Conservation (phyloP, 1,139 yeast species). For the Pichia sp. region DNA sequence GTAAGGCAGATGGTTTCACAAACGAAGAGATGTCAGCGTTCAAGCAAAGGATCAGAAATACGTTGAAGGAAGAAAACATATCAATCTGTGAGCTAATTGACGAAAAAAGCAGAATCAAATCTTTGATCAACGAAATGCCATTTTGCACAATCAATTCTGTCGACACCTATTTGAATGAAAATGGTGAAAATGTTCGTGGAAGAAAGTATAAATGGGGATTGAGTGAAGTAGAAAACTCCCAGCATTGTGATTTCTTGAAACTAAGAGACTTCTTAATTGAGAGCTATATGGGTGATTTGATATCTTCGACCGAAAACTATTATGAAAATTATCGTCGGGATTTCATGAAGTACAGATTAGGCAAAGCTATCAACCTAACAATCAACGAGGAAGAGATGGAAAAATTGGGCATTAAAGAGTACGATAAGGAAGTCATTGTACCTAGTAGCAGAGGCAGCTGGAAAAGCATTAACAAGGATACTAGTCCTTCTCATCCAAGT, state of each 20-base stretch:
- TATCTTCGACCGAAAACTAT: conserved; percentile 51
- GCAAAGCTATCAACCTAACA: conserved; percentile 30
- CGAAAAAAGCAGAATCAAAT: conserved; percentile 31
- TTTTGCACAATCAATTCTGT: conserved; percentile 58
- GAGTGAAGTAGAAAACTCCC: conserved; percentile 62
- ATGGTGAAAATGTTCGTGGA: conserved; percentile 50
- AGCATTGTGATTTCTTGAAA: conserved; percentile 60
- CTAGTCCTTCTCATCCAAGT: conserved; percentile 27
- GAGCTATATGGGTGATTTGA: conserved; percentile 56
- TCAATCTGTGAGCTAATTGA: conserved; percentile 53
- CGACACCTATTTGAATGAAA: conserved; percentile 29
- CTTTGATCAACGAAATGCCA: conserved; percentile 44
- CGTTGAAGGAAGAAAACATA: conserved; percentile 48
- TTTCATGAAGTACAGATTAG: conserved; percentile 42
- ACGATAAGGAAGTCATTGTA: conserved; percentile 22
- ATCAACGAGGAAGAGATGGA: conserved; percentile 23
- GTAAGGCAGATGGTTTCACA: conserved; percentile 70
- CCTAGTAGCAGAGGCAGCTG: conserved; percentile 30
- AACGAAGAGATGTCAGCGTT: conserved; percentile 38
- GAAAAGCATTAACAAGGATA: conserved; percentile 27
- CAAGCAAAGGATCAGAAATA: conserved; percentile 43
- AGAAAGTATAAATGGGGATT: conserved; percentile 72
- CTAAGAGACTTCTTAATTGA: conserved; percentile 51
- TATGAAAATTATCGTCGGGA: conserved; percentile 51
- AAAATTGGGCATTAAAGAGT: conserved; percentile 22